Evolutionary conservation across 768 basidiomycete species (phyloP).

Genomic region (Vararia minispora): DNA sequence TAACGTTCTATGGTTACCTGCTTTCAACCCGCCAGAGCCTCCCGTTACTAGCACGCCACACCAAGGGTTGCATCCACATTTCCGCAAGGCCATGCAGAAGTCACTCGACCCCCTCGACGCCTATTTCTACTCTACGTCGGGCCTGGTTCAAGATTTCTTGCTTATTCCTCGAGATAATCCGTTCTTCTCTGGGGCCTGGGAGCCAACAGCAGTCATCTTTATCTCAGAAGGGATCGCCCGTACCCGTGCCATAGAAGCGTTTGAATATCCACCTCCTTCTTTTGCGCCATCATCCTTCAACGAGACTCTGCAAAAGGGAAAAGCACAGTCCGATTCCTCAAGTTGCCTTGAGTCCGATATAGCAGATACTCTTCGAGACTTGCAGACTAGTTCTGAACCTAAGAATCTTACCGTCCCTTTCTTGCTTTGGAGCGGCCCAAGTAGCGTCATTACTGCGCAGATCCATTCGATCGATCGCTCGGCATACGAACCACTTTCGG

Average conservation of each 20-base stretch:
- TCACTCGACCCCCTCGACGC: conserved; percentile 39
- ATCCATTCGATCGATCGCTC: conserved; percentile 38
- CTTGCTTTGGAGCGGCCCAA: conserved; percentile 25
- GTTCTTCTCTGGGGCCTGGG: conserved; percentile 55
- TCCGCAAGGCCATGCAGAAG: conserved; percentile 53
- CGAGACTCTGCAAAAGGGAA: not conserved
- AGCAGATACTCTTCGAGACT: conserved; percentile 27
- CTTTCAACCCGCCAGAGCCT: conserved; percentile 43
- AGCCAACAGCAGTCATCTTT: conserved; percentile 59
- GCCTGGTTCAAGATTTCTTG: conserved; percentile 66
- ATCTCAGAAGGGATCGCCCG: conserved; percentile 40
- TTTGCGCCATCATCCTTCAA: conserved; percentile 10
- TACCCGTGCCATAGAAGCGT: conserved; percentile 45
- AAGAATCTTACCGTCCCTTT: conserved; percentile 24
- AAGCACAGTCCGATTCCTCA: conserved; percentile 1
- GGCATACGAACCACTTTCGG: conserved; percentile 31
- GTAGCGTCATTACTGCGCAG: conserved; percentile 30
- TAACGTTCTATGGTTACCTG: conserved; percentile 57
- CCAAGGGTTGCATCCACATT: conserved; percentile 23
- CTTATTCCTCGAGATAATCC: conserved; percentile 62
- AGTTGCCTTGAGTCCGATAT: conserved; percentile 26
- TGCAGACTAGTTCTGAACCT: conserved; percentile 29
- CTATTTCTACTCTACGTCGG: conserved; percentile 47
- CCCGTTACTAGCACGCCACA: conserved; percentile 22
- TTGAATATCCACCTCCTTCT: conserved; percentile 58